phyloP scores from a whole-genome alignment of 495 filamentous ascomycete species.

The Glutinoglossum americanum region DNA sequence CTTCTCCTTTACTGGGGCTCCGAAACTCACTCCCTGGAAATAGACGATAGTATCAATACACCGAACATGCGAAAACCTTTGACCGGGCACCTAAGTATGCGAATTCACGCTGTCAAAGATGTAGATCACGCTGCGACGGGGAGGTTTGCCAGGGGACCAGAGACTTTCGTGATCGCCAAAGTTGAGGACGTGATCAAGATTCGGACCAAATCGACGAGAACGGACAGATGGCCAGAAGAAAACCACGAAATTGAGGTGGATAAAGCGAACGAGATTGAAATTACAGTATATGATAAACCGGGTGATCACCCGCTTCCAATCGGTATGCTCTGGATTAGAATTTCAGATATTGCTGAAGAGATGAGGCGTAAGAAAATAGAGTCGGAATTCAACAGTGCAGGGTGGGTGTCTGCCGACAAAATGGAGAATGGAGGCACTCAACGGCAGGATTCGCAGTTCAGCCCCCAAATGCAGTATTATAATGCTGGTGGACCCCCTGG shows the following conservation, averaged over 20 bases:
- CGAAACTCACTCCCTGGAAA: conserved; percentile 1
- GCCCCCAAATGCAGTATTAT: conserved; percentile 17
- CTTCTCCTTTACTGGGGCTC: too few relatives aligned
- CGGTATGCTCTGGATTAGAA: conserved; percentile 85
- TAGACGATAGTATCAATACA: conserved; percentile 91
- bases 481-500: background rate
- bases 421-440: conserved; percentile 36
- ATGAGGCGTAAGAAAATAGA: conserved; percentile 96
- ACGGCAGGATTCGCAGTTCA: conserved; percentile 21
- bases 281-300: conserved; percentile 88
- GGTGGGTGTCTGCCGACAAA: conserved; percentile 92
- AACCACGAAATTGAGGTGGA: conserved; percentile 79
- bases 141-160: conserved; percentile 71
- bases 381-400: conserved; percentile 68
- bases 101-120: conserved; percentile 73
- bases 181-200: conserved; percentile 84
- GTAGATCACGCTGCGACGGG: conserved; percentile 83
- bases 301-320: conserved; percentile 81
- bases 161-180: conserved; percentile 89
- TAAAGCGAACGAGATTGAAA: conserved; percentile 94
- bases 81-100: conserved; percentile 68
- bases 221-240: conserved; percentile 80
- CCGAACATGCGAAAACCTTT: conserved; percentile 87
- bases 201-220: conserved; percentile 68
- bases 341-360: conserved; percentile 93